Evolutionary conservation across 495 filamentous ascomycete genomes (phyloP).

Genomic region (Penicillium dipodomyicola): DNA sequence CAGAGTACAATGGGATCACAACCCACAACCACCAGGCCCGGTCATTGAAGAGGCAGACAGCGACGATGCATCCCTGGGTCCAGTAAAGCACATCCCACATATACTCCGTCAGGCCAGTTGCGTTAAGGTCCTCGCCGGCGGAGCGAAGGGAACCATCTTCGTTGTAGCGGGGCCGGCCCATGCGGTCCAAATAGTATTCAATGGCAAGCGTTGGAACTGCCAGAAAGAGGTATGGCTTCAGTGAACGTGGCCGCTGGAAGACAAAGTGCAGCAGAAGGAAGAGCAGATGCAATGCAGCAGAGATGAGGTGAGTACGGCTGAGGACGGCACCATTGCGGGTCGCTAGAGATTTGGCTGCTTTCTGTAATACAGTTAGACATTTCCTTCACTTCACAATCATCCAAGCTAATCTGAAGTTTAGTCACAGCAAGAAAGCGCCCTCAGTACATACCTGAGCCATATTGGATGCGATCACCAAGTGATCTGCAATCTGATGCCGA

Average conservation of each 20-base stretch:
- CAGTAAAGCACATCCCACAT: constrained; percentile 97
- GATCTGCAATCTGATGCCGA: neutral
- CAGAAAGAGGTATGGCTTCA: constrained; percentile 68
- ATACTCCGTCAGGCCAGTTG: constrained; percentile 89
- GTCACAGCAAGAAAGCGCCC: neutral
- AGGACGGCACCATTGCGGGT: constrained; percentile 72
- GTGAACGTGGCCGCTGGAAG: constrained; percentile 63
- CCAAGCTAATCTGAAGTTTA: neutral
- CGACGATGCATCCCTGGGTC: constrained; percentile 68
- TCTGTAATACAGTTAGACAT: constrained; percentile 50
- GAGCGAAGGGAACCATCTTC: constrained; percentile 64
- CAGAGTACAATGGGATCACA: constrained; percentile 67
- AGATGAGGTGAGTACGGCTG: constrained; percentile 74
- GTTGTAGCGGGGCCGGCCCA: constrained; percentile 73
- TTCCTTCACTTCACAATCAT: neutral
- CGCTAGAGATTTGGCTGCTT: constrained; percentile 90
- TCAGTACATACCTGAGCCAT: constrained; percentile 39
- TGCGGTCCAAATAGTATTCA: constrained; percentile 78
- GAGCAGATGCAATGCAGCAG: constrained; percentile 63
- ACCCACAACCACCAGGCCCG: constrained; percentile 73
- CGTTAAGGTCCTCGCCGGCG: constrained; percentile 84
- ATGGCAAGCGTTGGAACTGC: constrained; percentile 71
- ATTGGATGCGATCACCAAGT: constrained; percentile 9
- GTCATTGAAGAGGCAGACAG: constrained; percentile 68
- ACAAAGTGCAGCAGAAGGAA: constrained; percentile 69